A percentile compares a stretch with the other conserved stretches of the same genome.
These are phyloP conservation scores for Russula earlei DNA, from an alignment of 768 basidiomycete species.

Conservation along the genomic window DNA sequence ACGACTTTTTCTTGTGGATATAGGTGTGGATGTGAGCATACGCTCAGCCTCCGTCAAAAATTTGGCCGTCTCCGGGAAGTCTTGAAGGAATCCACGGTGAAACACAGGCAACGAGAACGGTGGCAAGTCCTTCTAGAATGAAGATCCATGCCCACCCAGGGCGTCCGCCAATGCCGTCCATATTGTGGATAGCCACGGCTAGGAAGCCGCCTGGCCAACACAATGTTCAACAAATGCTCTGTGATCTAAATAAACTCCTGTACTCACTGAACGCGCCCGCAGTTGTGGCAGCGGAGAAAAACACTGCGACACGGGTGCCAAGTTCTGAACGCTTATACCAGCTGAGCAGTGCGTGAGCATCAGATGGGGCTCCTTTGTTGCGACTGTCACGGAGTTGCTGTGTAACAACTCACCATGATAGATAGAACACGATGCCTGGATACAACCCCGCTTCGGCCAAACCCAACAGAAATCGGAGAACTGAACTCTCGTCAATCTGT, in stretches of 20 bases:
- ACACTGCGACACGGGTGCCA: background rate
- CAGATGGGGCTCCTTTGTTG: background rate
- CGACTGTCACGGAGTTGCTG: background rate
- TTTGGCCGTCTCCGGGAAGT: background rate
- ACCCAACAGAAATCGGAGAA: background rate
- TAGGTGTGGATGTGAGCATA: background rate
- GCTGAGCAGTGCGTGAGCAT: background rate
- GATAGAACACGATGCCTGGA: background rate
- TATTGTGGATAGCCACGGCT: background rate
- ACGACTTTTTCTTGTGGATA: background rate
- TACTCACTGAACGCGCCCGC: background rate
- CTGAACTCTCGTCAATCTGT: background rate
- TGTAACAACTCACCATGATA: background rate
- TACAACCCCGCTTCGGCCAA: background rate
- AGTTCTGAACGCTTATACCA: background rate
- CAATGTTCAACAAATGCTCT: too few relatives aligned
- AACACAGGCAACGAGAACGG: background rate
- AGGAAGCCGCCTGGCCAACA: background rate
- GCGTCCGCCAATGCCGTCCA: background rate
- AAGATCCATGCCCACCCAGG: conserved; percentile 1
- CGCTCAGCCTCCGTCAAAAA: background rate
- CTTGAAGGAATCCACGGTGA: background rate
- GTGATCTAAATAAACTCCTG: background rate
- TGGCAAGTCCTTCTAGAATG: background rate
- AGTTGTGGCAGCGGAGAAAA: background rate